Conservation (phyloP, 805 yeast species). For the Schizosaccharomyces japonicus region DNA sequence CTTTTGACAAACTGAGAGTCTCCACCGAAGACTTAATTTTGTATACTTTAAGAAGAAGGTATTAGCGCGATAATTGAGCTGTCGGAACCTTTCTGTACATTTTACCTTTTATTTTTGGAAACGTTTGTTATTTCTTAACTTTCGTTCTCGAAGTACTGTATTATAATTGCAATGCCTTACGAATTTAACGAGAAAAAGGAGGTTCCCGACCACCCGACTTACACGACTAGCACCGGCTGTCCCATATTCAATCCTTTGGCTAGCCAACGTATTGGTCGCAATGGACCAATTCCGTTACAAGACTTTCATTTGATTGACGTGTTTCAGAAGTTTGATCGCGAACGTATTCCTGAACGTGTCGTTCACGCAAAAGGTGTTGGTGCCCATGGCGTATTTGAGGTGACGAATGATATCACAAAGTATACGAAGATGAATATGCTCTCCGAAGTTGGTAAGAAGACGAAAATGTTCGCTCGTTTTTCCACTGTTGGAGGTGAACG, state of each 20-base stretch:
- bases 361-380: constrained; percentile 83
- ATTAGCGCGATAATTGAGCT: no score
- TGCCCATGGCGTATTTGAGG: constrained; percentile 69
- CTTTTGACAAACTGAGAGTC: no score
- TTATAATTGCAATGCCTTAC: no score
- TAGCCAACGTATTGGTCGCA: constrained; percentile 28
- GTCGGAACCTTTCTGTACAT: no score
- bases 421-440: constrained; percentile 44
- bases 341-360: constrained; percentile 76
- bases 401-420: constrained; percentile 63
- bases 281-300: constrained; percentile 35
- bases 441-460: constrained; percentile 46
- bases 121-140: no score
- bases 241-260: constrained; percentile 33
- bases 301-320: constrained; percentile 34
- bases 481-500: constrained; percentile 73
- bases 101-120: no score
- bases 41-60: no score
- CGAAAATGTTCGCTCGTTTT: constrained; percentile 37
- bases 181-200: no score
- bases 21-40: no score
- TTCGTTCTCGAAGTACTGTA: no score
- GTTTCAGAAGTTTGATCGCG: constrained; percentile 53
- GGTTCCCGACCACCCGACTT: constrained; percentile 11
- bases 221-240: constrained; percentile 31